Base-by-base conservation (phyloP, 2,329 filamentous ascomycete species). In the Trichothecium sympodiale region DNA sequence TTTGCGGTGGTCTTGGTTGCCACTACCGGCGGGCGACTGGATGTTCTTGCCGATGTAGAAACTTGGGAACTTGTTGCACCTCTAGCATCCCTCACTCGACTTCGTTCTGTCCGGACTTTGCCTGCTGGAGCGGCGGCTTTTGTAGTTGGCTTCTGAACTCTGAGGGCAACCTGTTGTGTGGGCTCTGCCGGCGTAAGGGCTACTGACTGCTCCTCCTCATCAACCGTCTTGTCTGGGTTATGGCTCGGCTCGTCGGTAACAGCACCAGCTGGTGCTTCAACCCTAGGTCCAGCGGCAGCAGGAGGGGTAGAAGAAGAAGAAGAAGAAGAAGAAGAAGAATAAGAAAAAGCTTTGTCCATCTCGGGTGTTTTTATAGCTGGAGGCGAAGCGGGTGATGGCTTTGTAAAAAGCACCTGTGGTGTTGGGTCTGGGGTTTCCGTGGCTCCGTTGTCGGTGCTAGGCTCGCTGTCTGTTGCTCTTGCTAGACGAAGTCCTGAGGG, bases 181-280 rank as follows among this genome's bases (percentile, higher is more conserved):
- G 56, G 52, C 26, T 55, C 48, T 4, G 53, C 51, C 3, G 56
- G 38, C 5, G 49, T 47, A 31, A 57, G 44, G 36, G 49, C 49
- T 15, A 52, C 50, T 14, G 52, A 49, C 8, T 53, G 42, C 27
- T 60, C 54, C 40, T 65, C 59, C 36, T 58, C 48, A 17, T 59
- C 60, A n/a, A 53, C 46, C 17, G 55, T 43, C 46, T 65, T 64
- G 44, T 63, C 61, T 3, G 58, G 56, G 29, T 59, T 64, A 34
- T 50, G 42, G 39, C 54, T 58, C 4, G 57, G 60, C 33, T 53
- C 51, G 31, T 60, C 40, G 39, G 54, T 36, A 34, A 57, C 38
- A 46, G 46, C 40, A 41, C 46, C 43, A 25, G 20, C 20, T 25
- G 20, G 20, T 25, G 20, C 20, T 25, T 25, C 20, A 6, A 25